phyloP scores from a whole-genome alignment of 441 rosid genomes.

The Populus trichocarpa region DNA sequence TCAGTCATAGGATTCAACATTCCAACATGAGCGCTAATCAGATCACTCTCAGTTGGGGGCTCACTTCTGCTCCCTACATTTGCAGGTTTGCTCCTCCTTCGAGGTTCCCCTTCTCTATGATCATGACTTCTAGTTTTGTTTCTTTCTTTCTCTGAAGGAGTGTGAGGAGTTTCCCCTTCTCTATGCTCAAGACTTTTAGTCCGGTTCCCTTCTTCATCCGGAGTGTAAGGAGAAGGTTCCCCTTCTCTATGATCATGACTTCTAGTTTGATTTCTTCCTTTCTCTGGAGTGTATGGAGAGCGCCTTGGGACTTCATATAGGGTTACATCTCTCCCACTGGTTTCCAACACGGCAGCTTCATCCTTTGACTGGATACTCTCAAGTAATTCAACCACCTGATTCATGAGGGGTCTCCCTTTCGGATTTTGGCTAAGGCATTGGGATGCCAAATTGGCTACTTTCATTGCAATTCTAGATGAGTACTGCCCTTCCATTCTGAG shows the following conservation, averaged over 20 bases:
- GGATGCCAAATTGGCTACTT: slow-evolving; percentile 75
- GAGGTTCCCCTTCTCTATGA: slow-evolving; percentile 21
- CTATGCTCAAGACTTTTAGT: not conserved
- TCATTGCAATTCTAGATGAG: slow-evolving; percentile 52
- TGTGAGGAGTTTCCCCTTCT: not conserved
- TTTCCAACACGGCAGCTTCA: slow-evolving; percentile 43
- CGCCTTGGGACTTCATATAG: slow-evolving; percentile 56
- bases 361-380: slow-evolving; percentile 50
- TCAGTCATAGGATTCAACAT: slow-evolving; percentile 25
- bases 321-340: slow-evolving; percentile 40
- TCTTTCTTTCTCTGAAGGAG: slow-evolving; percentile 11
- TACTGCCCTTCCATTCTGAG: slow-evolving; percentile 97
- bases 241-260: slow-evolving; percentile 12
- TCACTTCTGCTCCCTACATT: slow-evolving; percentile 54
- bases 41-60: slow-evolving; percentile 28
- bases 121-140: slow-evolving; percentile 16
- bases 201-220: not conserved
- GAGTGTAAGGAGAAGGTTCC: slow-evolving; percentile 9
- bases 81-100: slow-evolving; percentile 26
- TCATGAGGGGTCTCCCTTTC: slow-evolving; percentile 93
- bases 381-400: slow-evolving; percentile 77
- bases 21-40: slow-evolving; percentile 15
- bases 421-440: slow-evolving; percentile 98
- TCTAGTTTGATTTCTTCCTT: slow-evolving; percentile 18
- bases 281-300: slow-evolving; percentile 10